Base-by-base conservation (phyloP, 2,329 filamentous ascomycete species). In the Ceratocystis harringtonii region DNA sequence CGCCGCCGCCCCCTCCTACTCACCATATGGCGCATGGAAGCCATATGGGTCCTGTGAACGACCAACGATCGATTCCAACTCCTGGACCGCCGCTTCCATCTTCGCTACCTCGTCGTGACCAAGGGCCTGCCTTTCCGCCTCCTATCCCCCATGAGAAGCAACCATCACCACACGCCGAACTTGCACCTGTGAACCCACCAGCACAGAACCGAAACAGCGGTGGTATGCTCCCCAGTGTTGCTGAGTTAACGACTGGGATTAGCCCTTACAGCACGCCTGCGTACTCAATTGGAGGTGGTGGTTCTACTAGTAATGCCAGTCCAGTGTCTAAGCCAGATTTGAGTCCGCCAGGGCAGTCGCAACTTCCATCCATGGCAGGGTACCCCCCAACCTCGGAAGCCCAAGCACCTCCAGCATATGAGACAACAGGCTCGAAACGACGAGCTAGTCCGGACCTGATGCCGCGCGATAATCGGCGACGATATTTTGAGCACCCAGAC, bases 161-260 rank as follows among this genome's bases (percentile, higher is more conserved):
- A 17, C 62, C 36, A 19, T 52, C 30, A 1, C 50, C 41, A 19
- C 65, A 58, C 55, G 62, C 62, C n/a, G 65, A 67, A 30, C 48
- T 67, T 7, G 62, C 65, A n/a, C 65, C 65, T 25, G 45, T 67
- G 15, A 62, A 69, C 19, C 58, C 66, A n/a, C 65, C 65, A 12
- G 57, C 57, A 1, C 72, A 72, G 63, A 72, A 74, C 6, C 72
- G 74, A 32, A 74, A 74, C n/a, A 74, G 74, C 5, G 52, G 52
- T 6, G 78, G 76, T 0, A 75, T 81, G 68, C 75, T 87, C n/a
- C 84, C 84, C 1, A 79, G 83, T 62, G 77, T 87, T 17, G 80
- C 81, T 44, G 84, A 87, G 71, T 77, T 87, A 70, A 86, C 84
- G 1, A 86, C 83, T 0, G 84, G 84, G 12, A 76, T 85, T 41